Base-by-base conservation (phyloP, 768 basidiomycete genomes). In the Suillus hirtellus region DNA sequence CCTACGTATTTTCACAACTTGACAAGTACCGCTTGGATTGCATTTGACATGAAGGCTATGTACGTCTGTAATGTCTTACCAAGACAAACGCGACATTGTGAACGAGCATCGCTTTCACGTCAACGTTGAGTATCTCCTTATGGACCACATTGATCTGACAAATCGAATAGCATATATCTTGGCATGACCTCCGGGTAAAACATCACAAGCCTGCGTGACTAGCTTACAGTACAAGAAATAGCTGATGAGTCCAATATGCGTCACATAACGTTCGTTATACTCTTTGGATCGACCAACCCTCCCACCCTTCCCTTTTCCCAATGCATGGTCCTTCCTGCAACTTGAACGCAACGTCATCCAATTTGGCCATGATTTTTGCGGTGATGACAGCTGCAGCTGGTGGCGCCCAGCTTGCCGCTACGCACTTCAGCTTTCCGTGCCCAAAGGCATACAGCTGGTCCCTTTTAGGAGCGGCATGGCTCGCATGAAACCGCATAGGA, bases 361-460 rank as follows among this genome's bases (percentile, higher is more conserved):
- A 34, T 5, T 67, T 67, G 10, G 76, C 70, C 3, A 83, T 60
- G 5, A 82, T 67, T 2, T 76, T 76, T 0, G 75, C 83, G 1
- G 72, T 73, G 14, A 86, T 76, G 0, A 82, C 62, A 0, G 73
- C 84, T 1, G 78, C 81, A 0, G 83, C 82, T 65, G 80, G 72
- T 0, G 85, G 84, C 3, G 85, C 85, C 83, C 83, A 84, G 3
- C 71, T 74, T 15, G 71, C 68, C 2, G 82, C 85, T 10, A 81
- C 72, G 62, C 85, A 86, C 34, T 74, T 72, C 12, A 83, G 70
- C 9, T 69, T 76, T 1, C 56, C 83, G 61, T 73, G 66, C 7
- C 85, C 84, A 66, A 86, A 86, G 1, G 81, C 75, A 3, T 75
- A 50, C 11, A 81, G 66, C 52, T 76, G 66, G 0, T 73, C 67